Evolutionary conservation across 352 stramenopile genomes (phyloP), one percentile per base, ranked within the genome.

Genomic region (Pythium myriotylum): DNA sequence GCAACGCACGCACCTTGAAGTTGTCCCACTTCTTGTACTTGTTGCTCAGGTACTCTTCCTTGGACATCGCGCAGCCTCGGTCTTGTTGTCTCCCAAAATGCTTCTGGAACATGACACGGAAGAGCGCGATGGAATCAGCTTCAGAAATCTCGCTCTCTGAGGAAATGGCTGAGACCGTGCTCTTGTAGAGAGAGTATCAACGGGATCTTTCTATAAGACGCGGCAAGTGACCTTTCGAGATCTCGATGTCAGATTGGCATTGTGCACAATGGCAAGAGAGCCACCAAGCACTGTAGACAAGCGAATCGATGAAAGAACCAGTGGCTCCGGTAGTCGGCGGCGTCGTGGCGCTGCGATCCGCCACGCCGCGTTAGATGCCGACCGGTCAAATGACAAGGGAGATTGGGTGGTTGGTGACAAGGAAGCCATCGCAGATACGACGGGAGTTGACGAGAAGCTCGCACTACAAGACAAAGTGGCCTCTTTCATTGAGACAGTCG

Each of bases 1-100:
- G 58, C 6, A 53, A 12, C 22, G 20, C 19, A 49, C 66, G 32
- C 40, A 92, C 85, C 75, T 87, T 77, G 53, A 95, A 93, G 54
- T 92, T 84, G 69, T 91, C 82, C 86, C 86, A 95, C 65, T 93
- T 95, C 73, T 91, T 78, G 70, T 95, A 95, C 52, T 89, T 95
- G 70, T 95, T 88, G 73, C 68, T 91, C 64, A 95, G 73, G 66
- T 79, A 95, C 54, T 92, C 52, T 52, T 94, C 84, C 53, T 73
- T 65, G 46, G 77, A 66, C 54, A 82, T 82, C 29, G 29, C 29
- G 29, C 29, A 10, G 29, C 5, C 29, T 35, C 29, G 29, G 14
- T 12, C 37, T 17, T 14, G 37, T 4, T 43, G 37, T 17, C n/a
- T 43, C 37, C 8, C 23, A 26, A 40, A n/a, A 33, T 50, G 27